These are phyloP conservation scores for Hawksworthiomyces lignivorus DNA, from an alignment of 2,329 filamentous ascomycete genomes.

Conservation along the genomic window DNA sequence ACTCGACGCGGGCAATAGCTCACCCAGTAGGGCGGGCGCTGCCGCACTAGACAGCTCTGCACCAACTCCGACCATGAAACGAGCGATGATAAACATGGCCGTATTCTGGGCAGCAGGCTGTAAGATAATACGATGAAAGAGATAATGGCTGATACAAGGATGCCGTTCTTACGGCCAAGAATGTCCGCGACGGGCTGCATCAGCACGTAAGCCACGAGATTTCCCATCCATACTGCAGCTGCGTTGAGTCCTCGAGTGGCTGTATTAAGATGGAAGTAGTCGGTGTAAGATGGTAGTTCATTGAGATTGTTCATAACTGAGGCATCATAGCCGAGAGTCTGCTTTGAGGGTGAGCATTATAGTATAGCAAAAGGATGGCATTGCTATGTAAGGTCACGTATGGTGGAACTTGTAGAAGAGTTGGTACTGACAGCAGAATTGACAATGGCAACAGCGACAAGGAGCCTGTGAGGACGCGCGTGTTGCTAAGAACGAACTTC, in stretches of 20 bases:
- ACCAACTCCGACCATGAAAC: slow-evolving; percentile 40
- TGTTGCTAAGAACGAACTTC: no score
- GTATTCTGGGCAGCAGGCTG: slow-evolving; percentile 36
- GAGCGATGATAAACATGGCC: slow-evolving; percentile 30
- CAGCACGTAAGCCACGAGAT: slow-evolving; percentile 34
- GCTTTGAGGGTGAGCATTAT: no score
- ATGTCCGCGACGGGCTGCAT: slow-evolving; percentile 1
- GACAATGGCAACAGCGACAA: no score
- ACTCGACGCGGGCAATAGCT: slow-evolving; percentile 34
- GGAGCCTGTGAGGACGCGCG: no score
- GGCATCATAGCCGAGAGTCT: neutral
- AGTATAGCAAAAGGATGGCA: no score
- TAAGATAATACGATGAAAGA: slow-evolving; percentile 29
- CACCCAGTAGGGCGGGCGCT: slow-evolving; percentile 37
- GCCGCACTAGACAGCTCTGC: slow-evolving; percentile 32
- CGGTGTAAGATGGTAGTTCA: slow-evolving; percentile 3
- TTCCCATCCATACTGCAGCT: slow-evolving; percentile 44
- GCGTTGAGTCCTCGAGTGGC: slow-evolving; percentile 39
- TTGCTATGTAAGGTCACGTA: no score
- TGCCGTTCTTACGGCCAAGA: neutral
- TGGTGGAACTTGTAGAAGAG: no score
- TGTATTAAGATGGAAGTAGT: slow-evolving; percentile 3
- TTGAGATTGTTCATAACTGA: slow-evolving; percentile 2
- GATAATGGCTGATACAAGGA: neutral
- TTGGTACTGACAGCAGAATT: no score